Percentiles rank a stretch among this genome's conserved stretches.
Evolutionary conservation across 2,329 filamentous ascomycete genomes (phyloP).

Genomic region (Ophiostoma perfectum): DNA sequence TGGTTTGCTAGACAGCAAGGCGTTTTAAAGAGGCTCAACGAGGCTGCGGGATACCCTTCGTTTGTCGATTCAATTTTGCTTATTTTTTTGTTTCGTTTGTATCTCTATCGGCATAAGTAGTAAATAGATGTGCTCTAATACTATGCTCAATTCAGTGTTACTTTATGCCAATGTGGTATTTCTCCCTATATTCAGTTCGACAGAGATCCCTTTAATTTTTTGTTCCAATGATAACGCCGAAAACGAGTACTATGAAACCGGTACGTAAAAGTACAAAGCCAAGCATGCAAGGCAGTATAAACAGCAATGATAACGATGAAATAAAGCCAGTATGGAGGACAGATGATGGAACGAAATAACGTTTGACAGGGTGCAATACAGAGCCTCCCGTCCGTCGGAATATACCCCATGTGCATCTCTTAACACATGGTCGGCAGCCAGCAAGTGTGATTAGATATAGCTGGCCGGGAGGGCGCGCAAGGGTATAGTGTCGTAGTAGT

Average conservation of each 20-base stretch:
- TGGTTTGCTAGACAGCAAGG: no score
- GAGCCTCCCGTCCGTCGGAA: neutral
- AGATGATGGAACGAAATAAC: neutral
- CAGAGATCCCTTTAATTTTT: conserved; percentile 11
- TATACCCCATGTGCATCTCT: no score
- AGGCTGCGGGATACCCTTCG: no score
- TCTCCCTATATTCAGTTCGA: conserved; percentile 10
- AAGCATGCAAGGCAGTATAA: conserved; percentile 5
- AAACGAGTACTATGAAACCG: conserved; percentile 6
- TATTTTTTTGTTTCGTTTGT: no score
- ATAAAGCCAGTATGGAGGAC: neutral
- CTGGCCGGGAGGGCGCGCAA: neutral
- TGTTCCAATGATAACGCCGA: conserved; percentile 9
- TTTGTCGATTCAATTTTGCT: no score
- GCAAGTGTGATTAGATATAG: neutral
- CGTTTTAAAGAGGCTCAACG: no score
- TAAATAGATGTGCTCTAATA: neutral
- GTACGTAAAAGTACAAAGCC: conserved; percentile 2
- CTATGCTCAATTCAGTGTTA: neutral
- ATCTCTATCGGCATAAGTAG: no score
- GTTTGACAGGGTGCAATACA: neutral
- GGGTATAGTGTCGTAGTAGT: neutral
- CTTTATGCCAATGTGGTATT: neutral
- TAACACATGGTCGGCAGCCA: no score
- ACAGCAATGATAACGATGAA: neutral